Base-by-base conservation (phyloP, 1,139 yeast species). In the Ogataea hybrid region DNA sequence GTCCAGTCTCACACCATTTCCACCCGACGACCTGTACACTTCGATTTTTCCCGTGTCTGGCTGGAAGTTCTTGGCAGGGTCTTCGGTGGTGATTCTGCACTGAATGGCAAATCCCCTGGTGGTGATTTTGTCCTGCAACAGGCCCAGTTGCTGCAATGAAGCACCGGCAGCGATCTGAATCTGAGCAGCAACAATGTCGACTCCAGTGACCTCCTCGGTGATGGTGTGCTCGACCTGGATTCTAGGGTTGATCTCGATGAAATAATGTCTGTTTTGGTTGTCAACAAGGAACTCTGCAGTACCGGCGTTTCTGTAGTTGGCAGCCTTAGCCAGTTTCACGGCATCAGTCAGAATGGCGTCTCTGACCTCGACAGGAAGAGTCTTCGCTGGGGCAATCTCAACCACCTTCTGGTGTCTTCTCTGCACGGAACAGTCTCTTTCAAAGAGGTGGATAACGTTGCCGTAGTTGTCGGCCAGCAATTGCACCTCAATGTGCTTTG, bases 111-210 rank as follows among this genome's bases (percentile, higher is more conserved):
- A 92, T 10, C 99, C 99, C 64, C 98, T 81, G 41, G 95, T 84
- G 46, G 96, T 85, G 68, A 92, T 89, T 63, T 85, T 84, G 65
- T 90, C 96, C 70, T 92, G 98, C 53, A 90, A 71, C 51, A 92
- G 75, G 17, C 98, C 97, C 58, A 92, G 75, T 64, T 92, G 95
- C 54, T 82, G 83, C 58, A 92, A 75, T 3, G 96, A 79, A 29
- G 98, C 98, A 59, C 99, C 99, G 6, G 97, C 98, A 41, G 97
- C 97, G 60, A 92, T 89, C 72, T 94, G 98, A 59, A 92, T 92
- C 71, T 92, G 99, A 16, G 98, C 98, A 48, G 97, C 96, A 25
- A 92, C 97, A 53, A 92, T 76, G 68, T 92, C 98, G 51, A 92
- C 95, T 54, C 99, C 98, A 18, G 98, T 92, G 64, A 92, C 92